Evolutionary conservation across 768 basidiomycete genomes (phyloP), one percentile per base, ranked within the genome.

Genomic region (Hypsizygus marmoreus): DNA sequence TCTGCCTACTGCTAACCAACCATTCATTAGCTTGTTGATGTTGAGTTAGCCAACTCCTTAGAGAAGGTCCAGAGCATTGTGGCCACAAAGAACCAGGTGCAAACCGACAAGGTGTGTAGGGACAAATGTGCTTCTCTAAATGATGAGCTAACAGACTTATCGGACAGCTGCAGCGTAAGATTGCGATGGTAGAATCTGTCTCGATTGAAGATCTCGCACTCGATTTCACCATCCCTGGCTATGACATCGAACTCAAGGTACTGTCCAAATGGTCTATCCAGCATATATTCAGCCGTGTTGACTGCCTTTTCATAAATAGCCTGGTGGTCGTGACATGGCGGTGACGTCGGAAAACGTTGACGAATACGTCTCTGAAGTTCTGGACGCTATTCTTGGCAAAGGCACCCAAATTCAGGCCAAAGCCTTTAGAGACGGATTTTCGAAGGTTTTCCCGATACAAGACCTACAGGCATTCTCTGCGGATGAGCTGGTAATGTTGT

Each of bases 161-260:
- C 6, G 8, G 35, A 2, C 44, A 84, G 76, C 66, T 82, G 20
- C 69, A 74, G 36, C 74, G 76, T 49, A 84, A 85, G 56, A 68
- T 82, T 37, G 73, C 76, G 34, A 60, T 76, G 51, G 73, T 82
- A 62, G 80, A 85, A 61, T 67, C 81, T 47, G 72, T 88, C 28
- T 82, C 75, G 16, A 72, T 98, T 13, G 88, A 91, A 51, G 95
- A 98, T 59, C 80, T 99, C 25, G 83, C 88, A 0, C 79, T 99
- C 14, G 97, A 99, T 69, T 99, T 98, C 66, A 97, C 95, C 6
- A 76, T 98, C 13, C 97, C 97, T 7, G 97, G 97, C 11, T 94
- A 95, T 61, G 85, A 94, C 59, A 88, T 98, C 46, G 92, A 97
- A 64, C 77, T 98, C 22, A 81, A 82, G 63, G 93, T 91, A n/a